Evolutionary conservation across 257 asterid genomes (phyloP), one percentile per base, ranked within the genome.

Genomic region (Haberlea rhodopensis): DNA sequence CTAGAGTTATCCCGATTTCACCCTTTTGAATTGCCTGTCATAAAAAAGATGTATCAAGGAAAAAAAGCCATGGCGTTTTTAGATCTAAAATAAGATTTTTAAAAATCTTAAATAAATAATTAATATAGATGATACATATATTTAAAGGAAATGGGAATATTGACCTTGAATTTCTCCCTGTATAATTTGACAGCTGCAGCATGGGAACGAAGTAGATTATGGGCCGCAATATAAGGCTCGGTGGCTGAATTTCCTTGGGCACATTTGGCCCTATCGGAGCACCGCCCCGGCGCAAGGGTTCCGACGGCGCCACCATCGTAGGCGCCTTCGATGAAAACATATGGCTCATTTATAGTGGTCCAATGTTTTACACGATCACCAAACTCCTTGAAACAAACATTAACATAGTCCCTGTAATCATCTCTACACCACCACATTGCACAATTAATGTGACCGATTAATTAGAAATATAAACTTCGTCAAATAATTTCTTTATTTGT

Each of bases 141-240:
- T 11, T 29, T n/a, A 2, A 3, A 70, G 24, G 0, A 0, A 53
- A 5, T 10, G 5, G 0, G 2, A 55, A 31, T 13, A 4, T 1
- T 54, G 1, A 78, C 96, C 84, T 89, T 73, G 69, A 82, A 84
- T 25, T 78, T 84, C 0, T 67, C 19, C 8, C 26, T 75, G 66
- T 84, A 86, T 6, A 84, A n/a, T 43, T 79, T 73, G 10, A 71
- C 82, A 1, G 79, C 28, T 0, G 71, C 65, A 1, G 85, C 90
- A 67, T 89, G 96, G 31, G 60, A 57, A 13, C 84, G 83, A 21
- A 89, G 80, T 0, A 86, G 16, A 27, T 79, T 70, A 34, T 89
- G 96, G 37, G 67, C 85, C 0, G 57, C 90, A 24, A 82, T 53
- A 53, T 89, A 89, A 45, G 96, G 96, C 23, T 89, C 90, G 0